These are phyloP conservation scores for Russula earlei DNA, from an alignment of 768 basidiomycete species.

Conservation along the genomic window DNA sequence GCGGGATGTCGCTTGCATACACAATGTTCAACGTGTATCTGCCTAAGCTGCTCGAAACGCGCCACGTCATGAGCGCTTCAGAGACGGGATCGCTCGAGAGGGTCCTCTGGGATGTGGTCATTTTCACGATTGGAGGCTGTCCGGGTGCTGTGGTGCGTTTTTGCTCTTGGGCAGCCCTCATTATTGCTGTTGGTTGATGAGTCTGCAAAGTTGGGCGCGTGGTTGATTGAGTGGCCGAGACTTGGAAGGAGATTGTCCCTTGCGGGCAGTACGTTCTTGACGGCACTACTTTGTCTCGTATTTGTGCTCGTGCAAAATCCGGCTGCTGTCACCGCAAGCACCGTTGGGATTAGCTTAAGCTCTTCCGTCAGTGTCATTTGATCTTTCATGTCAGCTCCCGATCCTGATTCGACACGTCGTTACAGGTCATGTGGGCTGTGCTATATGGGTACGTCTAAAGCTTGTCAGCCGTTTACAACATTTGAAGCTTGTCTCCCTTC, in stretches of 20 bases:
- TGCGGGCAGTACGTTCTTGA: slow-evolving; percentile 64
- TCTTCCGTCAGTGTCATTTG: slow-evolving; percentile 44
- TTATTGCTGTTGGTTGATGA: not conserved
- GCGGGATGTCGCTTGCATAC: slow-evolving; percentile 64
- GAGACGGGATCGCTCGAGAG: slow-evolving; percentile 42
- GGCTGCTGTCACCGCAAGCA: slow-evolving; percentile 53
- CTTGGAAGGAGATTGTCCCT: slow-evolving; percentile 67
- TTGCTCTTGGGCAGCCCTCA: no score
- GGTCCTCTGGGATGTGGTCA: slow-evolving; percentile 77
- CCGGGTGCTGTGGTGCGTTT: slow-evolving; percentile 72
- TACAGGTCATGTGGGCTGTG: slow-evolving; percentile 71
- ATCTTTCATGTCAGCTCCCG: not conserved
- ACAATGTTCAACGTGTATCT: slow-evolving; percentile 93
- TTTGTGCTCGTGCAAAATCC: slow-evolving; percentile 55
- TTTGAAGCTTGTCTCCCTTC: not conserved
- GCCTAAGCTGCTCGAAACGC: slow-evolving; percentile 73
- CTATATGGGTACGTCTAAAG: slow-evolving; percentile 48
- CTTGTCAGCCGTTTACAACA: not conserved
- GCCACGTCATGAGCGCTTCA: slow-evolving; percentile 18
- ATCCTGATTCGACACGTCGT: not conserved
- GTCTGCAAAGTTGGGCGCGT: slow-evolving; percentile 67
- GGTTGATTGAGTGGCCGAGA: slow-evolving; percentile 51
- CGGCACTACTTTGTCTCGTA: slow-evolving; percentile 60
- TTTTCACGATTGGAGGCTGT: slow-evolving; percentile 77
- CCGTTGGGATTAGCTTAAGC: slow-evolving; percentile 68